These are phyloP conservation scores for Solanum hybrid DNA, from an alignment of 305 asterid species.

Conservation along the genomic window DNA sequence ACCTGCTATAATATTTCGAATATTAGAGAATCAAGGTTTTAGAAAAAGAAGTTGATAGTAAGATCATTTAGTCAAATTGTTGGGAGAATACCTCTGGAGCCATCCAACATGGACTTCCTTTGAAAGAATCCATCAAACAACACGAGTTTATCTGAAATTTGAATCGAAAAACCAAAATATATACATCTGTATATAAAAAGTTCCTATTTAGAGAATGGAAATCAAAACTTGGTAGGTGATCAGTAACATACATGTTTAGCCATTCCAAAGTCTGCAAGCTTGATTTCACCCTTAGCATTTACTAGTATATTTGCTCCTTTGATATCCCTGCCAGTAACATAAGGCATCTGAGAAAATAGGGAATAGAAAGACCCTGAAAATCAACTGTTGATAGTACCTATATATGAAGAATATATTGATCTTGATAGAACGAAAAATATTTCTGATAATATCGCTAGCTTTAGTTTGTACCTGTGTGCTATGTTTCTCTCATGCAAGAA, in stretches of 20 bases:
- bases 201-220: not conserved
- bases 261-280: constrained; percentile 99
- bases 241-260: constrained; percentile 73
- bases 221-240: not conserved
- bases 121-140: constrained; percentile 78
- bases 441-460: not conserved
- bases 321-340: constrained; percentile 59
- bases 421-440: not conserved
- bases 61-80: not conserved
- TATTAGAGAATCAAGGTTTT: not conserved
- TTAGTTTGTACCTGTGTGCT: constrained; percentile 59
- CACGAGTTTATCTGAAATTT: constrained; percentile 52
- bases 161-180: not conserved
- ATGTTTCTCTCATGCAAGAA: constrained; percentile 87
- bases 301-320: constrained; percentile 96
- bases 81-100: constrained; percentile 71
- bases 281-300: constrained; percentile 85
- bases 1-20: constrained; percentile 28
- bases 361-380: too few species aligned
- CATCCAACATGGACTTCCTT: constrained; percentile 98
- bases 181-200: not conserved
- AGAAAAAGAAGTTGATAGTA: constrained; percentile 3
- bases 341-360: not conserved
- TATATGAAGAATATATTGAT: too few species aligned
- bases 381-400: too few species aligned